phyloP scores from a whole-genome alignment of 768 basidiomycete genomes.

The Tricholomella constricta region DNA sequence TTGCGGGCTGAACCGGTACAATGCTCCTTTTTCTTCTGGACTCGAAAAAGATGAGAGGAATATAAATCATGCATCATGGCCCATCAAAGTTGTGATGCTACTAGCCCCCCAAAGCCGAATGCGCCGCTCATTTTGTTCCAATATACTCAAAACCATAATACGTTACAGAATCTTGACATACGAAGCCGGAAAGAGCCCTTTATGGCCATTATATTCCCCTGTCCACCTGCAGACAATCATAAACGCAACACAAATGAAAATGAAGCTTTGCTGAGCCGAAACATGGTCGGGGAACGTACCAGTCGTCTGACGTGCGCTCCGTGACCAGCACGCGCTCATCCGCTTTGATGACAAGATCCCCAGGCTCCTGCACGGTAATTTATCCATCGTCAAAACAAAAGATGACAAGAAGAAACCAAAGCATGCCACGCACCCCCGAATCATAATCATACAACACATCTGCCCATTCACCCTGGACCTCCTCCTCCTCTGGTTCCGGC shows the following conservation, averaged over 20 bases:
- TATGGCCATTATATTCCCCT: conserved; percentile 57
- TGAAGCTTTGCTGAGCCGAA: background rate
- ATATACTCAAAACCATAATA: too few relatives aligned
- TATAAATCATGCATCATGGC: too few relatives aligned
- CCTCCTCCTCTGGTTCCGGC: conserved; percentile 35
- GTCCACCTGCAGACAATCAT: conserved; percentile 58
- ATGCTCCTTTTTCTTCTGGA: too few relatives aligned
- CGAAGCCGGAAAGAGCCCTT: conserved; percentile 67
- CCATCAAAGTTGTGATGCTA: too few relatives aligned
- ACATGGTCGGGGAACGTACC: conserved; percentile 45
- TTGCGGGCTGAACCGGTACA: too few relatives aligned
- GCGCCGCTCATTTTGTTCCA: too few relatives aligned
- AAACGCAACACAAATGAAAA: background rate
- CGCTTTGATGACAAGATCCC: conserved; percentile 61
- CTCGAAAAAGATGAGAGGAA: too few relatives aligned
- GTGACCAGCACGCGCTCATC: conserved; percentile 63
- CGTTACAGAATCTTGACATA: conserved; percentile 62
- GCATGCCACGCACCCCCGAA: conserved; percentile 46
- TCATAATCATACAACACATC: conserved; percentile 77
- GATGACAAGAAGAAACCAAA: background rate
- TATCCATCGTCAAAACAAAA: conserved; percentile 3
- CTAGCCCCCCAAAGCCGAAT: too few relatives aligned
- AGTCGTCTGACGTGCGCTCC: conserved; percentile 72
- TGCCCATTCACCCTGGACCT: conserved; percentile 69
- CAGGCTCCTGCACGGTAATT: conserved; percentile 55